Conservation (phyloP, 2,329 filamentous ascomycete species). For the Knufia fluminis region DNA sequence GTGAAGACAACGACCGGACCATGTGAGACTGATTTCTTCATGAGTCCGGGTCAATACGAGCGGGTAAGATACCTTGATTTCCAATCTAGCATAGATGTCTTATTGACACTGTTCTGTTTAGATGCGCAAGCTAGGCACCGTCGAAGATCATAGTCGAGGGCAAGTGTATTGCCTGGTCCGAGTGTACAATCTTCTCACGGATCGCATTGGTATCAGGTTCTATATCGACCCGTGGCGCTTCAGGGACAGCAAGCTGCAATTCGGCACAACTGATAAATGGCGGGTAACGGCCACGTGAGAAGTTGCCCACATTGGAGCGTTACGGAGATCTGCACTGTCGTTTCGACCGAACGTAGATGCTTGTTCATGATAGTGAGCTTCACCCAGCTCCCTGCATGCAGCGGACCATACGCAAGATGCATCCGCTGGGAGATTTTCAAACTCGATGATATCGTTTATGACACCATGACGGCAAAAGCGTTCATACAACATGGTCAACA, state of each 20-base stretch:
- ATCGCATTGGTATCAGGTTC: constrained; percentile 12
- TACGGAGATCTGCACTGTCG: not conserved
- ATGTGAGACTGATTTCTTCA: constrained; percentile 14
- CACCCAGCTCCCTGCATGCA: too few relatives aligned
- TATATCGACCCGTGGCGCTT: constrained; percentile 14
- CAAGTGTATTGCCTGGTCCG: constrained; percentile 12
- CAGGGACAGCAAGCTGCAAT: constrained; percentile 10
- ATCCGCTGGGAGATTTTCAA: too few relatives aligned
- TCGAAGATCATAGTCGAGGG: constrained; percentile 8
- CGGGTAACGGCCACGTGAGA: constrained; percentile 8
- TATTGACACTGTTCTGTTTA: not conserved
- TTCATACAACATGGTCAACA: too few relatives aligned
- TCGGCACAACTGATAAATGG: constrained; percentile 12
- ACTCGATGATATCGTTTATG: too few relatives aligned
- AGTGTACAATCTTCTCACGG: constrained; percentile 13
- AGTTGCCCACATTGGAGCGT: not conserved
- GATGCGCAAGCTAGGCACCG: constrained; percentile 10
- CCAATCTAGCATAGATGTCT: not conserved
- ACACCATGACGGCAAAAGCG: too few relatives aligned
- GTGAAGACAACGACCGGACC: constrained; percentile 16
- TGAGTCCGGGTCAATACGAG: constrained; percentile 14
- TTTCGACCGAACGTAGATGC: not conserved
- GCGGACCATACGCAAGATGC: too few relatives aligned
- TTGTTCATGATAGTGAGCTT: too few relatives aligned
- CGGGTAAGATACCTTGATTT: constrained; percentile 8